A percentile compares a stretch with the other conserved stretches of the same genome.
These are phyloP conservation scores for Brasenia schreberi DNA, from an alignment of 164 flowering plant species.

Conservation along the genomic window DNA sequence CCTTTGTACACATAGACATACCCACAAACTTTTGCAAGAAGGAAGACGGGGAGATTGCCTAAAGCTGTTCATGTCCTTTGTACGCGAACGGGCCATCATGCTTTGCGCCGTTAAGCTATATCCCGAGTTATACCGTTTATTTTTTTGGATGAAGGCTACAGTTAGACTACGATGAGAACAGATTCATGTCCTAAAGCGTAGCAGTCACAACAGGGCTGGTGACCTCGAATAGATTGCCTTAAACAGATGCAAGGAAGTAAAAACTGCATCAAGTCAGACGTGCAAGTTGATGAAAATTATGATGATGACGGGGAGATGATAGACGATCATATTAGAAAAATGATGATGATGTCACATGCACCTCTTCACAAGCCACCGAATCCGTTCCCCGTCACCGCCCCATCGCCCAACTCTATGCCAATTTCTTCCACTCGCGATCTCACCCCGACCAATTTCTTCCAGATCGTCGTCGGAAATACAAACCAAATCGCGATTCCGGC, in stretches of 20 bases:
- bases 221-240: too few species aligned
- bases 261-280: too few species aligned
- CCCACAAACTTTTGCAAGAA: too few species aligned
- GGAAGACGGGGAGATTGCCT: too few species aligned
- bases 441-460: constrained; percentile 22
- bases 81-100: too few species aligned
- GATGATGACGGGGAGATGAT: neutral
- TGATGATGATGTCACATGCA: constrained; percentile 7
- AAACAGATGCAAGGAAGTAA: too few species aligned
- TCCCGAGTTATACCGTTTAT: too few species aligned
- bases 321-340: neutral
- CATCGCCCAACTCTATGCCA: constrained; percentile 18
- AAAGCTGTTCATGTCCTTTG: too few species aligned
- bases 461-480: constrained; percentile 70
- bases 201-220: neutral
- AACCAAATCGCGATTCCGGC: constrained; percentile 22
- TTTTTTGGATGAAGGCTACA: too few species aligned
- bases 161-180: neutral
- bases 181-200: neutral
- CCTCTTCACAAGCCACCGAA: constrained; percentile 60
- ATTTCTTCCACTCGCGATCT: constrained; percentile 5
- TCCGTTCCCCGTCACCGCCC: constrained; percentile 31
- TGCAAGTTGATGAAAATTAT: too few species aligned
- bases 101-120: too few species aligned
- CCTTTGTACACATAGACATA: too few species aligned